These are phyloP conservation scores for Primulina eburnea DNA, from an alignment of 257 asterid species.

Conservation along the genomic window DNA sequence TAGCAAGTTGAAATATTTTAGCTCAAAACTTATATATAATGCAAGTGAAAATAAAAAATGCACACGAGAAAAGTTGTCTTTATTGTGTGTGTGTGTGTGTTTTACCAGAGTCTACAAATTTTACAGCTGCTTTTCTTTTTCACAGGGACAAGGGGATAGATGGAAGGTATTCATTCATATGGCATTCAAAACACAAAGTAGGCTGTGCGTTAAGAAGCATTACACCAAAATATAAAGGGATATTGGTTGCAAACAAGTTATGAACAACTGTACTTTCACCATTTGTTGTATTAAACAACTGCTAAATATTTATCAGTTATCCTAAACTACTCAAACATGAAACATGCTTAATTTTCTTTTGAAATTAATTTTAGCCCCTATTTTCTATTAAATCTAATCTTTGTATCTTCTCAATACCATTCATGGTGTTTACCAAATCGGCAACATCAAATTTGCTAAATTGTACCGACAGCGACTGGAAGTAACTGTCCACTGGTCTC, in stretches of 20 bases:
- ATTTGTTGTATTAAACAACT: not conserved
- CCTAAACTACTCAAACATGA: not conserved
- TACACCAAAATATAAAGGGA: not conserved
- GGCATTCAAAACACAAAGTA: too few species aligned
- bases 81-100: not conserved
- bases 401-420: too few species aligned
- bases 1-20: slow-evolving; percentile 12
- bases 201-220: not conserved
- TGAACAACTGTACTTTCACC: not conserved
- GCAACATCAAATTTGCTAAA: too few species aligned
- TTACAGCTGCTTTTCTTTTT: not conserved
- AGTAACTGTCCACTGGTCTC: too few species aligned
- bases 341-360: too few species aligned
- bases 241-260: not conserved
- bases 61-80: not conserved
- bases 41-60: slow-evolving; percentile 3
- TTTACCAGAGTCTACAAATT: not conserved
- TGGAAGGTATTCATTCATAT: too few species aligned
- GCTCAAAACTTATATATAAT: not conserved
- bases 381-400: too few species aligned
- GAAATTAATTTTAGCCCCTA: not conserved
- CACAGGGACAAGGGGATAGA: too few species aligned
- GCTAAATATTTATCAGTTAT: too few species aligned
- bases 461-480: too few species aligned
- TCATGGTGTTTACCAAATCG: too few species aligned